Conservation (phyloP, 257 asterid species). For the Anisodus tanguticus region DNA sequence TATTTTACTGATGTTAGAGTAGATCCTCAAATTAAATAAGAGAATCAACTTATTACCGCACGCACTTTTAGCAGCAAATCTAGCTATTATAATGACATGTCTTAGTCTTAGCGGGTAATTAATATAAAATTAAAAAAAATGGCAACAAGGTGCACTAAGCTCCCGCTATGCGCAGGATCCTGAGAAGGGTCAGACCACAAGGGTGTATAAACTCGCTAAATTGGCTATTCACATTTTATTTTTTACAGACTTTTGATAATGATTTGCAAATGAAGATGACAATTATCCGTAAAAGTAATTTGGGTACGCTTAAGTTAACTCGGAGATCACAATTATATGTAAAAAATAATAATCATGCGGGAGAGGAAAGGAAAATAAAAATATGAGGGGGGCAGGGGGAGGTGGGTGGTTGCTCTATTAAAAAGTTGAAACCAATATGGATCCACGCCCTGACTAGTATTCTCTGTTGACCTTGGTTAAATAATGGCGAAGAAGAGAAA, state of each 20-base stretch:
- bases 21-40: constrained; percentile 13
- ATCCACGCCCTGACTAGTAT: not conserved
- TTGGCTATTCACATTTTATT: not conserved
- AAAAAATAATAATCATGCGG: not conserved
- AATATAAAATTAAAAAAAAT: no score
- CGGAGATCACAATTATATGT: not conserved
- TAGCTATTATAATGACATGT: no score
- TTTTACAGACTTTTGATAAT: not conserved
- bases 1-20: not conserved
- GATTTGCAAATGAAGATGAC: not conserved
- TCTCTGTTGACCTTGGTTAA: not conserved
- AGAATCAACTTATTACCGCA: not conserved
- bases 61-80: not conserved
- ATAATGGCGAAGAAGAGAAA: not conserved
- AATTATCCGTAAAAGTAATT: no score
- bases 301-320: no score
- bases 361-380: no score
- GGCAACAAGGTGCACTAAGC: no score
- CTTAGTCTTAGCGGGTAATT: not conserved
- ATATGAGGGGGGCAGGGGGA: no score
- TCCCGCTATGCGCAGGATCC: no score
- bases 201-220: not conserved
- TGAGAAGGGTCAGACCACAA: no score
- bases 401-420: not conserved
- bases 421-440: not conserved